Evolutionary conservation across 768 basidiomycete species (phyloP).

Genomic region (Amanita muscaria): DNA sequence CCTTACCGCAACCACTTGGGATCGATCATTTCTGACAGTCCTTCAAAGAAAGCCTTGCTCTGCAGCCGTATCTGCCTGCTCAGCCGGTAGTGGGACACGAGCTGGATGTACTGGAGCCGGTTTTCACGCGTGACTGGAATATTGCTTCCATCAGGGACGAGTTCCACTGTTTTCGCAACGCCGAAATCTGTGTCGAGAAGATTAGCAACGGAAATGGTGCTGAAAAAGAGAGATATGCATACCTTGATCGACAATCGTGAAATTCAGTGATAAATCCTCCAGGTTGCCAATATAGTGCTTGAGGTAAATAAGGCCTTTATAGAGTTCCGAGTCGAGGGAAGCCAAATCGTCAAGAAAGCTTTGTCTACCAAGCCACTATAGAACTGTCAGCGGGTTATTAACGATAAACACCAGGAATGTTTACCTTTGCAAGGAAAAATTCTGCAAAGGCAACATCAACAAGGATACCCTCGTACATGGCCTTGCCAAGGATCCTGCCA

Average conservation of each 20-base stretch:
- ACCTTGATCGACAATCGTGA: constrained; percentile 85
- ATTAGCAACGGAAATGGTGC: neutral
- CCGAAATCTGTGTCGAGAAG: constrained; percentile 59
- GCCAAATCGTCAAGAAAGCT: constrained; percentile 89
- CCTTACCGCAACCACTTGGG: constrained; percentile 74
- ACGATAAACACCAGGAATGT: constrained; percentile 2
- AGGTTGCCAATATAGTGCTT: constrained; percentile 85
- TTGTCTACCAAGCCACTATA: constrained; percentile 84
- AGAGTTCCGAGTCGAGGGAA: constrained; percentile 87
- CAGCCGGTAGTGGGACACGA: constrained; percentile 82
- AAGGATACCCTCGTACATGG: constrained; percentile 92
- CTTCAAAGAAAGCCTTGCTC: constrained; percentile 83
- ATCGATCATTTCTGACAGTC: constrained; percentile 87
- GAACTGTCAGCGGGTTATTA: neutral
- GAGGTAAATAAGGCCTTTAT: constrained; percentile 84
- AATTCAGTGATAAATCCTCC: constrained; percentile 86
- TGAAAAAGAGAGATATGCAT: constrained; percentile 13
- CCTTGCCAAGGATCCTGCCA: constrained; percentile 91
- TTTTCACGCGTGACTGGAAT: constrained; percentile 85
- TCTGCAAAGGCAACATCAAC: constrained; percentile 92
- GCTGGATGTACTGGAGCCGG: constrained; percentile 79
- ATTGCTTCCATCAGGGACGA: constrained; percentile 76
- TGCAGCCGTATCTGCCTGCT: constrained; percentile 84
- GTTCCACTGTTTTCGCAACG: constrained; percentile 61
- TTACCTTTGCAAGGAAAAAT: constrained; percentile 86